phyloP scores from a whole-genome alignment of 2,329 filamentous ascomycete species.

The Amesomyces nigricolor region DNA sequence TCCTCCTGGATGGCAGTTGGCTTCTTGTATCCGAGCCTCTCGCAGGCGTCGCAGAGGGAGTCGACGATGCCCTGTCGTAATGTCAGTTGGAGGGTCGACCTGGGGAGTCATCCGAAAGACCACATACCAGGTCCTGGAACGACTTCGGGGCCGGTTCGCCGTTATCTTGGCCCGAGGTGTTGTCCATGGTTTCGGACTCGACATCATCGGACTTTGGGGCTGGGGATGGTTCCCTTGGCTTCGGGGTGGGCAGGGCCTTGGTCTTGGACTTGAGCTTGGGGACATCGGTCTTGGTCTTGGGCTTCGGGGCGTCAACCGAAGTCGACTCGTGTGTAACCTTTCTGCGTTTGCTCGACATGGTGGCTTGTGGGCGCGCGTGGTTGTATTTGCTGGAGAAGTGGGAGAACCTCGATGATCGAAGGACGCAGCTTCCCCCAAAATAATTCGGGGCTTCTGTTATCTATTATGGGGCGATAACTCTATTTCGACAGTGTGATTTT shows the following conservation, averaged over 20 bases:
- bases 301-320: slow-evolving; percentile 7
- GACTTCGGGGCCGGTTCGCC: slow-evolving; percentile 43
- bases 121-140: slow-evolving; percentile 57
- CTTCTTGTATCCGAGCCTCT: slow-evolving; percentile 70
- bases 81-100: neutral
- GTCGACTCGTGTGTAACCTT: slow-evolving; percentile 18
- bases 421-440: slow-evolving; percentile 10
- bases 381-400: neutral
- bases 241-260: slow-evolving; percentile 15
- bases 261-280: slow-evolving; percentile 8
- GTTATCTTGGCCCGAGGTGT: slow-evolving; percentile 23
- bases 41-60: slow-evolving; percentile 82
- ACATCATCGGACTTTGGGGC: slow-evolving; percentile 20
- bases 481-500: too few species aligned
- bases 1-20: slow-evolving; percentile 77
- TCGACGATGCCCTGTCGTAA: slow-evolving; percentile 67
- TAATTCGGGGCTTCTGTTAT: slow-evolving; percentile 12
- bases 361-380: neutral
- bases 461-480: too few species aligned
- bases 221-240: slow-evolving; percentile 13
- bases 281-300: slow-evolving; percentile 8
- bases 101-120: neutral
- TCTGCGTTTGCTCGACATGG: slow-evolving; percentile 25
- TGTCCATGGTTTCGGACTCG: slow-evolving; percentile 25
- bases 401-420: neutral